Base-by-base conservation (phyloP, 192 early-diverging fungal genomes). In the Linnemannia zychae region DNA sequence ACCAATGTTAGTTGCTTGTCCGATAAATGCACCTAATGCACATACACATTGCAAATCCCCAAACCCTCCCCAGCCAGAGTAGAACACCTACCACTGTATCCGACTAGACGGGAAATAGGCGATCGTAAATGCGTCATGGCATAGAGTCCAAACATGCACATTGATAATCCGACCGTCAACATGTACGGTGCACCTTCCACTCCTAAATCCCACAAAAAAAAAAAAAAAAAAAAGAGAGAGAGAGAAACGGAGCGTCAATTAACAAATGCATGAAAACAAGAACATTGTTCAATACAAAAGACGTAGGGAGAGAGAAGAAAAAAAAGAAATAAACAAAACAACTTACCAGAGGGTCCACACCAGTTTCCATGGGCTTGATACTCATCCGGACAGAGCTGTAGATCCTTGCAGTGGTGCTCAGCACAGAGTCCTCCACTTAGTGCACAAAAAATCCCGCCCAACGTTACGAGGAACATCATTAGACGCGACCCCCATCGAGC, bases 261-360 rank as follows among this genome's bases (percentile, higher is more conserved):
- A 65, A 60, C 38, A 47, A 22, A n/a, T 16, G 17, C 13, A 28
- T 31, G 22, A 5, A 47, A 31, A 33, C 57, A 63, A 63, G 16
- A 31, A 63, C 15, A 63, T 63, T 12, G 33, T 34, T 22, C 4
- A 7, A 17, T 22, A 34, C 22, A 37, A 47, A 18, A 72, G n/a
- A n/a, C n/a, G n/a, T n/a, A n/a, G n/a, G n/a, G n/a, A n/a, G n/a
- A n/a, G n/a, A n/a, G n/a, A 1, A 65, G 65, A 65, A 36, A 11
- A 49, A 2, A 28, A 66, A 12, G 1, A 49, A 67, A 76, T 3
- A 49, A 60, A 75, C 63, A 57, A 13, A 24, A 46, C 31, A 13
- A 16, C 60, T 74, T 66, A 84, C 82, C 82, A 40, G 82, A 84
- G 0, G 82, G 82, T 6, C 82, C 82, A 74, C 82, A 84, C 82